These are phyloP conservation scores for Calonectria multiphialidica DNA, from an alignment of 2,329 filamentous ascomycete genomes.

Conservation along the genomic window DNA sequence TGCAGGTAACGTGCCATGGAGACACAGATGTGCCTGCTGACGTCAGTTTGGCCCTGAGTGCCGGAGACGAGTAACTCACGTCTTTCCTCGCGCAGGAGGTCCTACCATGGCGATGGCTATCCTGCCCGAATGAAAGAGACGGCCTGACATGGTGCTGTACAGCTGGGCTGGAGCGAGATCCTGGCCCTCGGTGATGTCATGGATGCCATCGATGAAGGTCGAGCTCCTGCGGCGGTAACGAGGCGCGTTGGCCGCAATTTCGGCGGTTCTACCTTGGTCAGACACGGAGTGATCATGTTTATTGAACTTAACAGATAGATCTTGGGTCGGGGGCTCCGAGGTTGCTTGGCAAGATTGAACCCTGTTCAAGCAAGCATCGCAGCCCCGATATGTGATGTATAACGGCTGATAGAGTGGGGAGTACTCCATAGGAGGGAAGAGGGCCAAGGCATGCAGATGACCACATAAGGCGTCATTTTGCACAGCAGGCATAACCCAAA, in stretches of 20 bases:
- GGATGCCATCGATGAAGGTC: conserved; percentile 96
- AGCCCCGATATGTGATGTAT: not conserved
- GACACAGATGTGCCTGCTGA: conserved; percentile 86
- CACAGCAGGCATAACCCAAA: not conserved
- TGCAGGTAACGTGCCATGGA: conserved; percentile 93
- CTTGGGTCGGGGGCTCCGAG: not conserved
- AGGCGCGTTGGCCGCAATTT: conserved; percentile 91
- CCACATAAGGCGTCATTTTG: not conserved
- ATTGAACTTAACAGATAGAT: not conserved
- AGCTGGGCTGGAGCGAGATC: conserved; percentile 94
- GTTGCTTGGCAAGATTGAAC: not conserved
- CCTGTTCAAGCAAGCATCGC: not conserved
- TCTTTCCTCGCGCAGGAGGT: conserved; percentile 94
- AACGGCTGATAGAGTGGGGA: not conserved
- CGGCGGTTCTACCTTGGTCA: conserved; percentile 76
- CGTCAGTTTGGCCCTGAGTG: conserved; percentile 29
- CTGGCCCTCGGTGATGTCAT: conserved; percentile 86
- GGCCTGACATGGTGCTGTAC: conserved; percentile 97
- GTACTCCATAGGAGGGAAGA: not conserved
- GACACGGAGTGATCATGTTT: conserved; percentile 14
- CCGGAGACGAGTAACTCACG: conserved; percentile 64
- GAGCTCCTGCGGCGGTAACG: conserved; percentile 93
- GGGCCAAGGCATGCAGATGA: not conserved
- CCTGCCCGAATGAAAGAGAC: conserved; percentile 95
- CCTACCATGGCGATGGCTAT: conserved; percentile 99